Base-by-base conservation (phyloP, 805 yeast genomes). In the Kazachstania psychrophila region DNA sequence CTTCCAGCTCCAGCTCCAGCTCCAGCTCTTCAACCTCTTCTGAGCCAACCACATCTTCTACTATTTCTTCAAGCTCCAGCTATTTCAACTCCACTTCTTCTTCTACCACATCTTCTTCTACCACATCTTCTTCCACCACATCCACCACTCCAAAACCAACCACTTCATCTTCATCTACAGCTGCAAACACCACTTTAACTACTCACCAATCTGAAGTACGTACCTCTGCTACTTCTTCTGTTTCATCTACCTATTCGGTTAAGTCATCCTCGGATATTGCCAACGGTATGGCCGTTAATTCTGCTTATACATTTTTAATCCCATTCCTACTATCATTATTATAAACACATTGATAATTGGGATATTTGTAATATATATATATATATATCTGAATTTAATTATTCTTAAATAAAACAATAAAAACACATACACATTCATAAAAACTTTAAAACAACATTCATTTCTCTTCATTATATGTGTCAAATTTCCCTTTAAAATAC, bases 1-100 rank as follows among this genome's bases (percentile, higher is more conserved):
- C 52, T 10, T 25, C 46, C 24, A 23, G 48, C 35, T 13, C 28
- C 38, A 22, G 29, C 28, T 18, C 38, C 34, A 18, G 34, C 38
- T 23, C 40, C 34, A 9, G 24, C 38, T 5, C 33, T 36, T 12
- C 23, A 23, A 27, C 20, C 42, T 6, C 19, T 43, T 20, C 46
- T 27, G 34, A 51, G 5, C 11, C 32, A n/a, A 15, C 37, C 13
- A 18, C 43, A 30, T 10, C 31, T 13, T n/a, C 36, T 15, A 12
- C 45, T 8, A 28, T 46, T 7, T 20, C 44, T 33, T 17, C 25
- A 8, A 28, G 39, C 16, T 20, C 43, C 18, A 25, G 44, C 23
- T 14, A 29, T 14, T 32, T 37, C n/a, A 23, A 41, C 7, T 29
- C 40, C 10, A n/a, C 31, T 31, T n/a, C 45, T 3, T 9, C 46